Evolutionary conservation across 495 filamentous ascomycete species (phyloP), one percentile per base, ranked within the genome.

Genomic region (Letharia columbiana): DNA sequence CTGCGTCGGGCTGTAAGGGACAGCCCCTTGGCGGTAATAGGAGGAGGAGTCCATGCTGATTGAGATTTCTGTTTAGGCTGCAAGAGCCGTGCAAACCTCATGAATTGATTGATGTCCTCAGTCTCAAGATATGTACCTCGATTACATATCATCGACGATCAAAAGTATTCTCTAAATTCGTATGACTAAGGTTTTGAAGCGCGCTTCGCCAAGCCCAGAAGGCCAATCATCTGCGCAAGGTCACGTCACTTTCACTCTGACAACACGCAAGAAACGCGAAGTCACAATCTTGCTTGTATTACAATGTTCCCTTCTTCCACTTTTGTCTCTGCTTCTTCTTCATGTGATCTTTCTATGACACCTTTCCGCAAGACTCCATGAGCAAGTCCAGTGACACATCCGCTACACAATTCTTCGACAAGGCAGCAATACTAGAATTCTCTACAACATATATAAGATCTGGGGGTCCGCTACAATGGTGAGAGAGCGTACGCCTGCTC

Each of bases 401-500:
- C 15, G 3, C 54, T 20, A 12, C 17, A 57, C 7, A 20, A 3
- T 20, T 57, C 9, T 39, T 37, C 23, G 37, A 60, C 45, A 10
- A 52, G 44, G 28, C 20, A 8, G 28, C 57, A 40, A 49, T 33
- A 47, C 4, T 10, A 33, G 3, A 20, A 8, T 15, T 37, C 6
- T 37, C 50, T 37, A 33, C 31, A 35, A 37, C 1, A 37, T n/a
- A 57, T 18, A 37, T 2, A 37, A 57, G 5, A 37, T 37, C 23
- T 47, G 17, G 12, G 20, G 56, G 18, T 37, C 11, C 10, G 45
- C 54, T 39, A 68, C 28, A 8, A 70, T 70, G 69, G 69, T 66
- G 33, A 56, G 66, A 64, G 66, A 70, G 56, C 47, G 66, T 9
- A 64, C 63, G 28, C 68, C 61, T 28, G 65, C 73, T 54, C 68